Percentiles rank a stretch among this genome's conserved stretches.
Evolutionary conservation across 192 early-diverging fungal species (phyloP).

Genomic region (Coemansia sp.): DNA sequence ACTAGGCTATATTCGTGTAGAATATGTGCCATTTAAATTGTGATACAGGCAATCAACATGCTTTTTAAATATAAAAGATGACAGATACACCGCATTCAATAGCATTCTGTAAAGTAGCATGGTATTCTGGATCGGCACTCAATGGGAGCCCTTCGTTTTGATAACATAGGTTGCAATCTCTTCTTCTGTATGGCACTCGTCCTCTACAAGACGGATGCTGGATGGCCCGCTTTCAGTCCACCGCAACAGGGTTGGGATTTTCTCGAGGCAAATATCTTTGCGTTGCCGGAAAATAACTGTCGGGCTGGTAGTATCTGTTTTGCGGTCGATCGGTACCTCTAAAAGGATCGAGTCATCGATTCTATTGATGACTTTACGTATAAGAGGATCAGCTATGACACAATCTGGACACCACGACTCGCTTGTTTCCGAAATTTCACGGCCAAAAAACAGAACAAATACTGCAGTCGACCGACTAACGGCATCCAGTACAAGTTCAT

Average conservation of each 20-base stretch:
- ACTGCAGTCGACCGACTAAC: constrained; percentile 17
- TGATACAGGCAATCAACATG: too few species aligned
- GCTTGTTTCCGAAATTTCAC: constrained; percentile 28
- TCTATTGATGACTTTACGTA: constrained; percentile 32
- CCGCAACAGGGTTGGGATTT: constrained; percentile 45
- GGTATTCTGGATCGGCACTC: not conserved
- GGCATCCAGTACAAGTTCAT: constrained; percentile 11
- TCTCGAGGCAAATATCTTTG: constrained; percentile 25
- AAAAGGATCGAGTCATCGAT: constrained; percentile 32
- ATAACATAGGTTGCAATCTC: constrained; percentile 25
- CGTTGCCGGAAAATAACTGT: constrained; percentile 35
- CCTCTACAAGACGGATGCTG: constrained; percentile 33
- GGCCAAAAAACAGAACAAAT: constrained; percentile 55
- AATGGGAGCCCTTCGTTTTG: not conserved
- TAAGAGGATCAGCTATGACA: constrained; percentile 50
- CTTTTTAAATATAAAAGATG: too few species aligned
- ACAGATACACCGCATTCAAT: too few species aligned
- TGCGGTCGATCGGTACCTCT: constrained; percentile 50
- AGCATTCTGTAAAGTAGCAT: not conserved
- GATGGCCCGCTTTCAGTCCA: constrained; percentile 33
- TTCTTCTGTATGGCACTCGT: constrained; percentile 29
- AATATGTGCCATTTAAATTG: too few species aligned
- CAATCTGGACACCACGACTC: constrained; percentile 53
- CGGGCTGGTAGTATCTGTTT: constrained; percentile 20
- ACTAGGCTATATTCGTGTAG: too few species aligned